Base-by-base conservation (phyloP, 1,284 basidiomycete species). In the Athelia psychrophila region DNA sequence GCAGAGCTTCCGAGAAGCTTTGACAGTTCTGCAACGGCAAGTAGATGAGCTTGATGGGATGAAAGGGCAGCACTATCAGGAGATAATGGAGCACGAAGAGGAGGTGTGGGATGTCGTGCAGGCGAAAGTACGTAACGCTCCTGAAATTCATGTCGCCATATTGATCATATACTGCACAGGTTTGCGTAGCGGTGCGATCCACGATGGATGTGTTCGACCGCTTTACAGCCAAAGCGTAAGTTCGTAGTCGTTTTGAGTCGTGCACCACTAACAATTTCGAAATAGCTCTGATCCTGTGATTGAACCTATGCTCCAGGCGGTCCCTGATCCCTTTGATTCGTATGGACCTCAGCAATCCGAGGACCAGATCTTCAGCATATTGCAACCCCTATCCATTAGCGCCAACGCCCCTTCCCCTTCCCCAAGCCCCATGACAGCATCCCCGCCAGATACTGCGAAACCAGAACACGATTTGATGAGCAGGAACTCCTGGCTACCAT, bases 321-420 rank as follows among this genome's bases (percentile, higher is more conserved):
- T 96, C 44, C 94, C 93, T 12, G 95, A 98, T 67, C 93, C 95
- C 20, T 97, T 97, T 57, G 91, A 95, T 59, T 82, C 91, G 0
- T 97, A 97, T 63, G 93, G 93, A 10, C 91, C 91, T 15, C 85
- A 89, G 2, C 90, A 89, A 59, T 79, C 90, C 49, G 91, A 95
- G 64, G 89, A 93, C 59, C 88, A 95, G 64, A 95, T 98, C 59
- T 96, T 97, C 70, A 91, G 85, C 63, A 95, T 98, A 54, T 79
- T 95, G 2, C 83, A 91, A 18, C 93, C 93, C 24, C 80, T 88
- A 50, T 90, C 87, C 33, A 87, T 89, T 58, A 85, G 86, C 65
- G 78, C 81, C 49, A 80, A 74, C 50, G 69, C 74, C 46, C 77
- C 83, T 16, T 78, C 82, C 3, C 74, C 73, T 45, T 79, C 71